These are phyloP conservation scores for Intubia oerlemansii DNA, from an alignment of 2,329 filamentous ascomycete species.

Conservation along the genomic window DNA sequence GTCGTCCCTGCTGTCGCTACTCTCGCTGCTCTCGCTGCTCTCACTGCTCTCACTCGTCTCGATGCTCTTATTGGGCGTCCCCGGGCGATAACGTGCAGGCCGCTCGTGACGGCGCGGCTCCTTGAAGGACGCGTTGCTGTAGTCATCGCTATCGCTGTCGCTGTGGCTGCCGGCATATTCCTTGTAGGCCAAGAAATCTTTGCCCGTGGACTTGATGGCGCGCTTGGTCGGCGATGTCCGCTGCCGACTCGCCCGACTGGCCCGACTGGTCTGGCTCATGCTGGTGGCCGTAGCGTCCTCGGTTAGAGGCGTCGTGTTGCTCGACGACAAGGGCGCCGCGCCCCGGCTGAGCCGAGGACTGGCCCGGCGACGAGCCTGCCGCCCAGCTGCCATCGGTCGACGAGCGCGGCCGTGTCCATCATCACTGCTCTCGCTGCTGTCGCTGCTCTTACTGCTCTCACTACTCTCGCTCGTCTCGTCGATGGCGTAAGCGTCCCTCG, in stretches of 20 bases:
- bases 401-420: background rate
- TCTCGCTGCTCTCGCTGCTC: no score
- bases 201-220: no score
- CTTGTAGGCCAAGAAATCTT: no score
- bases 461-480: conserved; percentile 1
- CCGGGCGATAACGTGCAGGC: background rate
- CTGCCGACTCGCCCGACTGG: no score
- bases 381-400: no score
- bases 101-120: background rate
- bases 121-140: no score
- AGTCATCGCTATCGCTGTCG: conserved; percentile 1
- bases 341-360: background rate
- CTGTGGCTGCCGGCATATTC: no score
- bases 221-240: no score
- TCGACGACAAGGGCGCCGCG: conserved; percentile 1
- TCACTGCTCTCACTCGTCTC: conserved; percentile 1
- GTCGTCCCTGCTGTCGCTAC: background rate
- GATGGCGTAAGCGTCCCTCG: background rate
- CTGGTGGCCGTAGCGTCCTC: no score
- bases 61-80: background rate
- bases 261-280: no score
- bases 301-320: conserved; percentile 4
- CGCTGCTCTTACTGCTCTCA: background rate
- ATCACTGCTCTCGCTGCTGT: background rate
- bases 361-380: background rate